Base-by-base conservation (phyloP, 192 early-diverging fungal genomes). In the Mortierella alpina region DNA sequence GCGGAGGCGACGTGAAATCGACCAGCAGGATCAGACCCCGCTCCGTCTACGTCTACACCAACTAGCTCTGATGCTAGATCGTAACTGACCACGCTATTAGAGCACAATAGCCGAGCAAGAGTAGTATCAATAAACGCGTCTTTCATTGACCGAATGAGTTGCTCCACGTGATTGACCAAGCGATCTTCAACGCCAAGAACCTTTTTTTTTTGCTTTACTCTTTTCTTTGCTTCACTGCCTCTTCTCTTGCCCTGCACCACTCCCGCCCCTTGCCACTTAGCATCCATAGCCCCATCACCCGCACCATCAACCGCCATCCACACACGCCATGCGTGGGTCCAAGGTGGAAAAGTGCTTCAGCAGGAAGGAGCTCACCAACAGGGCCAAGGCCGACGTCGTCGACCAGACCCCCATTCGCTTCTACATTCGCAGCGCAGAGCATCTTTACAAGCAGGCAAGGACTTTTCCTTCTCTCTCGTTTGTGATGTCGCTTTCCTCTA, bases 371-470 rank as follows among this genome's bases (percentile, higher is more conserved):
- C 68, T 88, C 31, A 77, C 49, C 23, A 51, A 68, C 48, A 59
- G 55, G 47, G 84, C 82, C 5, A 31, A 63, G 46, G 55, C 83
- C 8, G 23, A 57, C 15, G 14, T 84, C 6, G 85, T 81, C 14
- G 62, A 76, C 5, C 72, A 74, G 23, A 85, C 75, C 0, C 73
- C 80, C 44, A 75, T 88, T 66, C 82, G 82, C 44, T 64, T 85
- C 8, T 88, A 85, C 68, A 73, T 86, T 72, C 83, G 86, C 8
- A 77, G 87, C 0, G 84, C 88, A 42, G 72, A 85, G 18, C 74
- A 78, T 2, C 50, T 86, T 13, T 82, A 82, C 17, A 84, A 78
- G 50, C 86, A 90, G 82, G 89, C 72, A 40, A 23, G 59, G 14
- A 20, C 8, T 3, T 31, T 23, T 4, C 40, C 57, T 53, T 12